A percentile compares a stretch with the other conserved stretches of the same genome.
Evolutionary conservation across 345 rosid genomes (phyloP).

Genomic region (Salix suchowensis): DNA sequence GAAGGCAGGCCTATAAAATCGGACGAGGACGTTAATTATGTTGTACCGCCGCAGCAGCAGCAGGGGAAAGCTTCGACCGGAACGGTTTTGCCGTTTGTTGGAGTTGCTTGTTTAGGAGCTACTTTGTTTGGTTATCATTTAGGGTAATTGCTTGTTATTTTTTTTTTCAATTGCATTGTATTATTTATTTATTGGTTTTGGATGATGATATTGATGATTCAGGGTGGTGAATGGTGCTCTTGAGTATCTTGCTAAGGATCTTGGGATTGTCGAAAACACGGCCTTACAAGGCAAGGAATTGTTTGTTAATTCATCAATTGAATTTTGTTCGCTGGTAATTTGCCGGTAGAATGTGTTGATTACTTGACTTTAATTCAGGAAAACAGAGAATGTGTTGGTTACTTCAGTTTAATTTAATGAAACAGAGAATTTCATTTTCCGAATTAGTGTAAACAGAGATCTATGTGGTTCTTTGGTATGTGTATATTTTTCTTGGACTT

Average conservation of each 20-base stretch:
- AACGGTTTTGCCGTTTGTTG: conserved; percentile 79
- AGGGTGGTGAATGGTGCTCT: conserved; percentile 98
- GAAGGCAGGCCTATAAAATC: background rate
- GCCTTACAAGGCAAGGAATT: conserved; percentile 72
- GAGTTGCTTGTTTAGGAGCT: conserved; percentile 95
- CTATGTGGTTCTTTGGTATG: background rate
- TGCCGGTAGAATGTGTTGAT: background rate
- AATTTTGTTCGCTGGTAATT: background rate
- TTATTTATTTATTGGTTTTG: background rate
- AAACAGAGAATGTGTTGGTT: background rate
- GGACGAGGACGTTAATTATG: background rate
- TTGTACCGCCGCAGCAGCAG: conserved; percentile 16
- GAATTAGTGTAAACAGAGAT: background rate
- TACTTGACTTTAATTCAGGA: background rate
- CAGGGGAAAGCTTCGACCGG: conserved; percentile 52
- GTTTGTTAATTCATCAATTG: background rate
- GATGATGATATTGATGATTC: conserved; percentile 5
- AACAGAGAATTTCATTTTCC: background rate
- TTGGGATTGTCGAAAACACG: conserved; percentile 78
- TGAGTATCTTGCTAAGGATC: conserved; percentile 93
- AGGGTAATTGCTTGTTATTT: conserved; percentile 41
- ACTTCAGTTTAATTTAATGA: background rate
- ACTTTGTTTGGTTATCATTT: conserved; percentile 93
- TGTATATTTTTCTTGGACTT: no score
- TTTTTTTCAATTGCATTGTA: background rate